A percentile compares a stretch with the other conserved stretches of the same genome.
Evolutionary conservation across 106 monocot species (phyloP).

Genomic region (Ottelia alismoides): DNA sequence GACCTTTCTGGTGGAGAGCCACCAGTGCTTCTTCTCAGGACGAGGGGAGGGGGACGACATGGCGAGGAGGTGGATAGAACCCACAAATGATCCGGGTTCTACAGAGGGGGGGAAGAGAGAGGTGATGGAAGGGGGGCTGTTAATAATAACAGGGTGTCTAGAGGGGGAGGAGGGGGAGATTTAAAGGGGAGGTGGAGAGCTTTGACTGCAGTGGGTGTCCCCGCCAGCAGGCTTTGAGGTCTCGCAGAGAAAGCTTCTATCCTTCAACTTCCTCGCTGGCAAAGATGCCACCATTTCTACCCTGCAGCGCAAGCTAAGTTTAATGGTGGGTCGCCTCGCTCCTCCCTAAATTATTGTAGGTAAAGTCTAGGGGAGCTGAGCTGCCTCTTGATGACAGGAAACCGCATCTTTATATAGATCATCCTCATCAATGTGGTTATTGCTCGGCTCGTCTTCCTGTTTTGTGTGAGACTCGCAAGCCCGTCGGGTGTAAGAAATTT

Average conservation of each 20-base stretch:
- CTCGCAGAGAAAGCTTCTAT: constrained; percentile 73
- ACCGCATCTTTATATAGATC: too few species aligned
- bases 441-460: too few species aligned
- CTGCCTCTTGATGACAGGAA: too few species aligned
- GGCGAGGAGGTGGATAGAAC: not conserved
- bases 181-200: constrained; percentile 3
- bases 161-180: not conserved
- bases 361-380: too few species aligned
- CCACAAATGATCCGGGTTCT: not conserved
- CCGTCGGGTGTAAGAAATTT: too few species aligned
- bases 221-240: too few species aligned
- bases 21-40: constrained; percentile 70
- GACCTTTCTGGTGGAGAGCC: constrained; percentile 66
- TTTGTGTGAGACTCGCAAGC: too few species aligned
- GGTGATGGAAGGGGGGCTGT: not conserved
- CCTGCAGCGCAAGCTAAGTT: too few species aligned
- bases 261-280: constrained; percentile 83
- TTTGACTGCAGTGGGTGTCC: constrained; percentile 3
- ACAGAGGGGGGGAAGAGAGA: not conserved
- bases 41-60: constrained; percentile 29
- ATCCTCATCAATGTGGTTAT: too few species aligned
- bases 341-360: too few species aligned
- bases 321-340: too few species aligned
- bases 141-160: too few species aligned
- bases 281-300: constrained; percentile 33